Base-by-base conservation (phyloP, 1,284 basidiomycete genomes). In the Porodaedalea pini region DNA sequence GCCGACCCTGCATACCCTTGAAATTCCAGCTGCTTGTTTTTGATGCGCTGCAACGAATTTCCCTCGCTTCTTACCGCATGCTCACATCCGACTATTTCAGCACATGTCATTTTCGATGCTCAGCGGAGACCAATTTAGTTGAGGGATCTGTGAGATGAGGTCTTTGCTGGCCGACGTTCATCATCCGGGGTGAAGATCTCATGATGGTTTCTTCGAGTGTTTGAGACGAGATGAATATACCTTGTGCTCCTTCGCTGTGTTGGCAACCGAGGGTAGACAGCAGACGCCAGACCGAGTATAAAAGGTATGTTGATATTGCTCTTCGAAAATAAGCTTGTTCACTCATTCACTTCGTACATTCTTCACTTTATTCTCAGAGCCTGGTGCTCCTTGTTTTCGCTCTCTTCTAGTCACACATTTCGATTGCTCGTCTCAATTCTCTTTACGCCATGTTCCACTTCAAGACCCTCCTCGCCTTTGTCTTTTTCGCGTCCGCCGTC, bases 361-460 rank as follows among this genome's bases (percentile, higher is more conserved):
- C 41, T 47, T 29, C 15, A 7, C 36, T 55, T 11, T 37, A 10
- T 41, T 41, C 6, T 31, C 29, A 36, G 54, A 40, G 54, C 54
- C 54, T 32, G 54, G 54, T 41, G 54, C 54, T 56, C 47, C 25
- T 32, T 21, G 25, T 29, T 39, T 55, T 11, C 34, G 13, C 34
- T n/a, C 21, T 48, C 41, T 29, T 45, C 29, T 55, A 34, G 17
- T 27, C 15, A 8, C 17, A 36, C 17, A 47, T 41, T 19, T 49
- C 39, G 25, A 31, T 34, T n/a, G 17, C n/a, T 37, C 44, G n/a
- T 50, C 23, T 36, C 21, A 15, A 23, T 17, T 21, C 25, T 40
- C 45, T 17, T 56, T 23, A 19, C 37, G 48, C 13, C 41, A 60
- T 60, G 58, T 43, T 53, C 43, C 34, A 56, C 40, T 56, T 56